Percentiles rank a stretch among this genome's conserved stretches.
These are phyloP conservation scores for Syzygium oleosum DNA, from an alignment of 345 rosid genomes.

Conservation along the genomic window DNA sequence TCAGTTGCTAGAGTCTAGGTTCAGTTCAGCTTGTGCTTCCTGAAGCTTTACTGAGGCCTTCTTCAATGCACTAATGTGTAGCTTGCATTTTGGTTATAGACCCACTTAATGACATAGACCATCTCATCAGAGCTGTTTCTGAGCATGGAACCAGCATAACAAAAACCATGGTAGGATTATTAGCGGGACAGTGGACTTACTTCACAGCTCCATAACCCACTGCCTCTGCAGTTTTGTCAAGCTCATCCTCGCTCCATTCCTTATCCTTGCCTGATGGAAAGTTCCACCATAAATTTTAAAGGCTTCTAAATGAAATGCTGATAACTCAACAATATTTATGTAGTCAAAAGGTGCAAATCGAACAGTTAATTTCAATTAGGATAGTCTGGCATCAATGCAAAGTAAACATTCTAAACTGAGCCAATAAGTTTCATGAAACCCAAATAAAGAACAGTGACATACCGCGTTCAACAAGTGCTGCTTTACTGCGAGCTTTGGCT, in stretches of 20 bases:
- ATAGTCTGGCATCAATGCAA: not conserved
- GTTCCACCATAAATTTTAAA: not conserved
- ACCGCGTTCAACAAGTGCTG: conserved; percentile 80
- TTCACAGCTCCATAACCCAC: conserved; percentile 96
- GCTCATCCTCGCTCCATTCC: conserved; percentile 84
- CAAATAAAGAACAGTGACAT: conserved; percentile 9
- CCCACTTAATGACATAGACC: not conserved
- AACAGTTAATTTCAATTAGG: not conserved
- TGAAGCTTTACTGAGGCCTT: not conserved
- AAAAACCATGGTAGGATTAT: not conserved
- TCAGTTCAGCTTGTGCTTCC: not conserved
- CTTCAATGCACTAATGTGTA: not conserved
- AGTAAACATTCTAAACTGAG: not conserved
- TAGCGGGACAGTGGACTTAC: conserved; percentile 36
- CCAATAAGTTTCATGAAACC: not conserved
- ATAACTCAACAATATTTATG: not conserved
- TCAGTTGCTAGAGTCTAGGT: not conserved
- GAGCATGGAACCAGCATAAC: not conserved
- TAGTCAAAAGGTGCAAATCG: not conserved
- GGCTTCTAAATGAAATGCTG: not conserved
- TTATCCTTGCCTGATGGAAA: conserved; percentile 56
- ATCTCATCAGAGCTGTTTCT: not conserved
- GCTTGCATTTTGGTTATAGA: not conserved
- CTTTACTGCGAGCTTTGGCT: conserved; percentile 79
- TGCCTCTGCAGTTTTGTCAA: conserved; percentile 89